These are phyloP conservation scores for Gastrolobium villosum DNA, from an alignment of 306 rosid species.

Conservation along the genomic window DNA sequence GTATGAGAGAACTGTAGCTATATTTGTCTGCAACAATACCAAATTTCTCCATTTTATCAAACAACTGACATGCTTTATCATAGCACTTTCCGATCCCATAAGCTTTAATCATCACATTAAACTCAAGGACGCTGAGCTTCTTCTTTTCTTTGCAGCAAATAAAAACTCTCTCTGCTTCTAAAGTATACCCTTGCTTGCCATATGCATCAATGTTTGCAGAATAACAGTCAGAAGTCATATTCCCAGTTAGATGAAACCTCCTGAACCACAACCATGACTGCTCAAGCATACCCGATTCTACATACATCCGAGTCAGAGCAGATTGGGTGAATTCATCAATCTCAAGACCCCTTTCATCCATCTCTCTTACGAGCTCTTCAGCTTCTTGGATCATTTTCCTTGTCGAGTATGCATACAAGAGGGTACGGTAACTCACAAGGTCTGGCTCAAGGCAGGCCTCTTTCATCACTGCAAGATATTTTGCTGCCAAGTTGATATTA, in stretches of 20 bases:
- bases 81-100: slow-evolving; percentile 74
- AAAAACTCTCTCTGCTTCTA: slow-evolving; percentile 84
- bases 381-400: slow-evolving; percentile 75
- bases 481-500: slow-evolving; percentile 64
- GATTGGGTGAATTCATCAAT: slow-evolving; percentile 87
- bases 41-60: slow-evolving; percentile 69
- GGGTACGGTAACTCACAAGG: slow-evolving; percentile 78
- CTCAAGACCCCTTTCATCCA: slow-evolving; percentile 71
- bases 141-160: slow-evolving; percentile 69
- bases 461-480: slow-evolving; percentile 68
- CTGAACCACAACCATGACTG: slow-evolving; percentile 82
- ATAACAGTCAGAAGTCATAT: slow-evolving; percentile 75
- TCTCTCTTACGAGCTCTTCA: slow-evolving; percentile 70
- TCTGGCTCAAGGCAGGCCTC: slow-evolving; percentile 70
- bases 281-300: slow-evolving; percentile 69
- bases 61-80: slow-evolving; percentile 65
- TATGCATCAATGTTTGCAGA: slow-evolving; percentile 85
- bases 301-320: slow-evolving; percentile 80
- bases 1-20: slow-evolving; percentile 80
- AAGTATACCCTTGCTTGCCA: slow-evolving; percentile 70
- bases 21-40: slow-evolving; percentile 71
- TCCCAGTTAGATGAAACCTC: slow-evolving; percentile 71
- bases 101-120: slow-evolving; percentile 74
- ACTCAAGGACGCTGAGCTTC: slow-evolving; percentile 61
- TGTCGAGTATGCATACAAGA: slow-evolving; percentile 73